A percentile compares a stretch with the other conserved stretches of the same genome.
phyloP scores from a whole-genome alignment of 192 early-diverging fungal genomes.

The Coemansia sp. region DNA sequence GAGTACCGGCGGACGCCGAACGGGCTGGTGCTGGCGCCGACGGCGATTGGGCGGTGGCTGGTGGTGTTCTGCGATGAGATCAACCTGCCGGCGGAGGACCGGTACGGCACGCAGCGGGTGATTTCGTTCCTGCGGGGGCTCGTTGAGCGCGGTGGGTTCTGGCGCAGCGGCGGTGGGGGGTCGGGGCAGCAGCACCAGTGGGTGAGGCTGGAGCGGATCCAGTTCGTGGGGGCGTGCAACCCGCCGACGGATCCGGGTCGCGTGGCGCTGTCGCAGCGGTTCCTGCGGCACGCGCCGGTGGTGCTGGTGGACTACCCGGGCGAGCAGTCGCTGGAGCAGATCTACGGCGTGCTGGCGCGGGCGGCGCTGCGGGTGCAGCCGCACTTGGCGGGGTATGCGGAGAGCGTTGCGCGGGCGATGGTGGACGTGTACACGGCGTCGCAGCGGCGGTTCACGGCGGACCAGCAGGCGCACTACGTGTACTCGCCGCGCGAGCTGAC shows the following conservation, averaged over 20 bases:
- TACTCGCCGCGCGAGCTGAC: conserved; percentile 99
- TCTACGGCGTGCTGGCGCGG: conserved; percentile 91
- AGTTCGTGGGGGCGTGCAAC: conserved; percentile 99
- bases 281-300: conserved; percentile 95
- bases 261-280: conserved; percentile 92
- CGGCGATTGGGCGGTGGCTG: conserved; percentile 86
- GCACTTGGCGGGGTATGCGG: conserved; percentile 83
- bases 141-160: conserved; percentile 95
- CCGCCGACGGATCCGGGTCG: conserved; percentile 99
- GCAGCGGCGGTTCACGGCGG: conserved; percentile 91
- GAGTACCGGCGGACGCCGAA: conserved; percentile 95
- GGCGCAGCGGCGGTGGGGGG: conserved; percentile 86
- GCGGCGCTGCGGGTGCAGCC: conserved; percentile 96
- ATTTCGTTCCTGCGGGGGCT: conserved; percentile 95
- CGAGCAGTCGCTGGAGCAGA: conserved; percentile 85
- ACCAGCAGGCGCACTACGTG: conserved; percentile 99
- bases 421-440: conserved; percentile 93
- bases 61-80: conserved; percentile 99
- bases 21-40: conserved; percentile 84
- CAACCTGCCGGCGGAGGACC: conserved; percentile 94
- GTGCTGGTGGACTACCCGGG: conserved; percentile 99
- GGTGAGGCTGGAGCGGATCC: conserved; percentile 96
- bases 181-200: conserved; percentile 61
- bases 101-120: conserved; percentile 97
- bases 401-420: conserved; percentile 92